Percentiles rank a stretch among this genome's conserved stretches.
Evolutionary conservation across 495 filamentous ascomycete species (phyloP).

Genomic region (Neurospora sp.): DNA sequence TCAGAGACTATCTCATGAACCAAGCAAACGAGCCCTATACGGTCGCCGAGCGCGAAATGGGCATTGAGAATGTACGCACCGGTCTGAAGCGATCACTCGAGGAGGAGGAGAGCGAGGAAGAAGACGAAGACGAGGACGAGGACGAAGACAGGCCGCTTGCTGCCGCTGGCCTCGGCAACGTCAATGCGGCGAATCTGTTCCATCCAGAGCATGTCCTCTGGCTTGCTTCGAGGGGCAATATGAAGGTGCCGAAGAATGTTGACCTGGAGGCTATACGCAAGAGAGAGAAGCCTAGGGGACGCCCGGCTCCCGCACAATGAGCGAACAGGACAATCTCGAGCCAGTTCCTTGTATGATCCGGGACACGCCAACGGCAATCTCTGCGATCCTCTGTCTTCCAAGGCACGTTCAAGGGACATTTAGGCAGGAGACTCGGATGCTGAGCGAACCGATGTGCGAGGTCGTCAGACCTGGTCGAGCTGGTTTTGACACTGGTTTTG

Average conservation of each 20-base stretch:
- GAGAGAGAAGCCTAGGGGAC: background rate
- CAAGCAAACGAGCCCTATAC: slow-evolving; percentile 51
- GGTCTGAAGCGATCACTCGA: slow-evolving; percentile 50
- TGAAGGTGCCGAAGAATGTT: slow-evolving; percentile 16
- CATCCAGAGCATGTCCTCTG: slow-evolving; percentile 21
- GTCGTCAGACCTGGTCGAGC: no score
- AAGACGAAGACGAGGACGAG: slow-evolving; percentile 50
- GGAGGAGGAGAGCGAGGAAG: slow-evolving; percentile 44
- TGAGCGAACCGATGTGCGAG: background rate
- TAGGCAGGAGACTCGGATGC: background rate
- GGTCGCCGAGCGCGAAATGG: slow-evolving; percentile 53
- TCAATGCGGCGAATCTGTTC: background rate
- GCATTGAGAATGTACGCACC: slow-evolving; percentile 61
- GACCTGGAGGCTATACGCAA: slow-evolving; percentile 11
- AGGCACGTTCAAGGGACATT: background rate
- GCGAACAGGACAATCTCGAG: background rate
- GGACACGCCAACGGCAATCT: background rate
- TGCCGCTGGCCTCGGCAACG: background rate
- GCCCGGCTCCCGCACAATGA: background rate
- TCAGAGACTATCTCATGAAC: slow-evolving; percentile 29
- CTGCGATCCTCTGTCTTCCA: background rate
- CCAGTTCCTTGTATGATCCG: background rate
- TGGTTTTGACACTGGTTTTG: background rate
- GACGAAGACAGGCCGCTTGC: slow-evolving; percentile 22
- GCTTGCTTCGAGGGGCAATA: slow-evolving; percentile 28